Evolutionary conservation across 768 basidiomycete genomes (phyloP), one percentile per base, ranked within the genome.

Genomic region (Macrocybe gigantea): DNA sequence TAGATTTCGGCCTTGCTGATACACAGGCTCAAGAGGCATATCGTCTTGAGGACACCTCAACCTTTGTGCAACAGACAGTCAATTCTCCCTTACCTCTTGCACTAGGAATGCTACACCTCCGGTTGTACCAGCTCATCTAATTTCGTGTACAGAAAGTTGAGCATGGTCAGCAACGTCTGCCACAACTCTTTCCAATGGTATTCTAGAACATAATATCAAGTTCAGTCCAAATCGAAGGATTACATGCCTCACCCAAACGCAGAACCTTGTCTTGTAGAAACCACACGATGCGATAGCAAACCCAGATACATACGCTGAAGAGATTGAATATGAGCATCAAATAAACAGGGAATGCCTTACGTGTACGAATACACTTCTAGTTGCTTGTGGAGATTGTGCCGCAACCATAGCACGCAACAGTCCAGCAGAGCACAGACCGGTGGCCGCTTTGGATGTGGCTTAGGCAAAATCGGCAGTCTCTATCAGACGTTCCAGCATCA

Each of bases 131-230:
- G 60, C 37, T 63, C 74, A 5, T 79, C 79, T 31, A 79, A 42
- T 60, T 77, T 82, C n/a, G 64, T 72, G 7, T 75, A 66, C 11
- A 84, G 49, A 54, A 86, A 86, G 22, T 63, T 70, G 9, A 86
- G 63, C 2, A 86, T 55, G 3, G 71, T 73, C 22, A 83, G 54
- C 8, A 84, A 54, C 5, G 80, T 73, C 44, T 63, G 68, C 85
- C 84, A 88, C 9, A 85, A 56, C 43, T 82, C 79, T 49, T 71
- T 66, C 84, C 85, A 87, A 38, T 79, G 66, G 53, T 86, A 86
- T 7, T 78, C 83, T 86, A 47, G 6, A 13, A 34, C 12, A 29
- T 22, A 13, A 35, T 15, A 7, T 32, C n/a, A 51, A 10, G 40
- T 53, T 30, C 52, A 50, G 5, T n/a, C 9, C 38, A 13, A 44